Percentiles rank a stretch among this genome's conserved stretches.
These are phyloP conservation scores for Pseudocohnilembus persalinus DNA, from an alignment of 169 alveolate species.

Conservation along the genomic window DNA sequence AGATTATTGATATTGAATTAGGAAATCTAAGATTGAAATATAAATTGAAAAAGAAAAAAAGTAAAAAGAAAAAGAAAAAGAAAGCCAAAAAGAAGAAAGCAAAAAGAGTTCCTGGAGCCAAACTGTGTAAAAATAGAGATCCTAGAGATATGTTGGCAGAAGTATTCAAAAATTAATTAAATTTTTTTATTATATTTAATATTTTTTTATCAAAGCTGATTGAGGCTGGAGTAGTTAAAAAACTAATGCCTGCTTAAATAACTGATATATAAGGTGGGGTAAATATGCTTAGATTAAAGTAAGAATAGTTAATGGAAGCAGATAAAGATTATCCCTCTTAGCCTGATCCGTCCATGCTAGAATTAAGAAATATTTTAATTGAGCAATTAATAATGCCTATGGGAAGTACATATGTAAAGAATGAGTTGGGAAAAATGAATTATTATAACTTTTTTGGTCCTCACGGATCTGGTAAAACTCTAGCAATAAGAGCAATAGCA, in stretches of 20 bases:
- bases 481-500: slow-evolving; percentile 70
- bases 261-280: slow-evolving; percentile 59
- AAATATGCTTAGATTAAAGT: slow-evolving; percentile 48
- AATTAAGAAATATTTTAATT: slow-evolving; percentile 64
- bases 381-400: slow-evolving; percentile 76
- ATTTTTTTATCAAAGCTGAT: slow-evolving; percentile 31
- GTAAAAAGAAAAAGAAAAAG: slow-evolving; percentile 58
- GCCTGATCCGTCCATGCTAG: slow-evolving; percentile 77
- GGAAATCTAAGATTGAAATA: slow-evolving; percentile 42
- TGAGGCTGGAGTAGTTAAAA: slow-evolving; percentile 66
- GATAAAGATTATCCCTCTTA: slow-evolving; percentile 9
- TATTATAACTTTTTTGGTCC: slow-evolving; percentile 79
- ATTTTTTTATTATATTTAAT: background rate
- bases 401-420: slow-evolving; percentile 67
- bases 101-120: slow-evolving; percentile 68
- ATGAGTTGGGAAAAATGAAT: slow-evolving; percentile 57
- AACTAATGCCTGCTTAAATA: slow-evolving; percentile 44
- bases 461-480: slow-evolving; percentile 84
- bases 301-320: slow-evolving; percentile 16
- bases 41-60: slow-evolving; percentile 57
- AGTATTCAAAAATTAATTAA: slow-evolving; percentile 9
- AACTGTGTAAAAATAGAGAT: slow-evolving; percentile 55
- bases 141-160: slow-evolving; percentile 71
- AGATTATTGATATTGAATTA: slow-evolving; percentile 46
- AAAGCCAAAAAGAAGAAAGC: slow-evolving; percentile 51